These are phyloP conservation scores for Pneumocystis jirovecii DNA, from an alignment of 1,139 yeast genomes.

Conservation along the genomic window DNA sequence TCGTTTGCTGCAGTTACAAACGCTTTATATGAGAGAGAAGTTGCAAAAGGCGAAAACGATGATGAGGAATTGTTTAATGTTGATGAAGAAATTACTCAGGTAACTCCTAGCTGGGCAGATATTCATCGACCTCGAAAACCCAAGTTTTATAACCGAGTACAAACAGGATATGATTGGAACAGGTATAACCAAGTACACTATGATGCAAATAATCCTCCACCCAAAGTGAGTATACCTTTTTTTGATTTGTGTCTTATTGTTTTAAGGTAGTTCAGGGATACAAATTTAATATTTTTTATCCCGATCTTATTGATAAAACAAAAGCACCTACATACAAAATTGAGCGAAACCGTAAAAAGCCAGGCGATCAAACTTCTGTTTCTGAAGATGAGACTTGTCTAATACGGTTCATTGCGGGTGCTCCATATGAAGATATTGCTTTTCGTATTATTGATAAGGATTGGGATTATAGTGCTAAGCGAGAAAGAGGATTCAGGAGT, in stretches of 20 bases:
- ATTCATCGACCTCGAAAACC: constrained; percentile 19
- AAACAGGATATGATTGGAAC: constrained; percentile 28
- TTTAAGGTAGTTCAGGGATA: constrained; percentile 25
- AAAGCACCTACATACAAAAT: constrained; percentile 24
- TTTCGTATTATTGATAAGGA: constrained; percentile 26
- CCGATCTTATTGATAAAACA: constrained; percentile 20
- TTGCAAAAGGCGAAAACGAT: constrained; percentile 12
- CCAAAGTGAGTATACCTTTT: constrained; percentile 16
- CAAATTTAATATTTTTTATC: constrained; percentile 26
- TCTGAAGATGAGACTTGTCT: constrained; percentile 20
- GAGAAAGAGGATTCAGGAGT: constrained; percentile 22
- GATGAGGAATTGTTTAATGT: constrained; percentile 18
- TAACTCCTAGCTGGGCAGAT: constrained; percentile 1
- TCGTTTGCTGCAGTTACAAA: constrained; percentile 6
- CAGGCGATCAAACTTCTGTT: constrained; percentile 4
- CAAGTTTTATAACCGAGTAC: constrained; percentile 22
- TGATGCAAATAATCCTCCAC: constrained; percentile 26
- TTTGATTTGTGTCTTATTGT: background rate
- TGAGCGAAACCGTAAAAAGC: constrained; percentile 14
- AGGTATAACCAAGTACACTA: constrained; percentile 26
- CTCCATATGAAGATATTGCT: constrained; percentile 25
- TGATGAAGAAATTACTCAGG: constrained; percentile 13
- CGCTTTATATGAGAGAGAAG: constrained; percentile 13
- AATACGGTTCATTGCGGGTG: constrained; percentile 24
- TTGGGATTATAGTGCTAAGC: constrained; percentile 26